Base-by-base conservation (phyloP, 768 basidiomycete species). In the Boletus sp. region DNA sequence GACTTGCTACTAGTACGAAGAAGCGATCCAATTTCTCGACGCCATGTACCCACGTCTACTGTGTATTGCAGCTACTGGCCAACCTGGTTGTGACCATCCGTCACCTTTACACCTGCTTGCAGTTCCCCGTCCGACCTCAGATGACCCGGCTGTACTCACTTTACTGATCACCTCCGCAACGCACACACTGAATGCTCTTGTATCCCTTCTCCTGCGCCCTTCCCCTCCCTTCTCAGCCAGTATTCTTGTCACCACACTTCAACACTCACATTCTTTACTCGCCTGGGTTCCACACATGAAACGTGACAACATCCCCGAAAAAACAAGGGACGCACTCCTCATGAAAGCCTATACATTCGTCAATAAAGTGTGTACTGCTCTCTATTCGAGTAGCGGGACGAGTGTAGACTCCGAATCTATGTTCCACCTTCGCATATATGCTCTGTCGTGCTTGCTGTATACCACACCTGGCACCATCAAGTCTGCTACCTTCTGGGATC, bases 401-500 rank as follows among this genome's bases (percentile, higher is more conserved):
- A 49, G 4, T 40, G 52, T 36, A 33, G 69, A 55, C 40, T 30
- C 32, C 30, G 47, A 50, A 48, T 71, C 29, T 60, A 69, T 73
- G 47, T 77, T 77, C 60, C 64, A 65, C 18, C 73, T 81, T 28
- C 73, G 80, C 45, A 54, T 76, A 68, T 69, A 79, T 67, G 71
- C 71, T 5, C 68, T 87, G 74, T 69, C 81, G 67, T 64, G 72
- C 77, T 58, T 80, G 63, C 55, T 86, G 10, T 73, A 75, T 52
- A 81, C 84, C 6, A 76, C 78, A 66, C 76, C 28, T 75, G 81
- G 32, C 75, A 80, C 37, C 62, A 60, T 79, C 29, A 77, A 81
- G 47, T 71, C 84, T 3, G 73, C 74, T 47, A 79, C 78, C 0
- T 87, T 91, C 67, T 90, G 90, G 90, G 84, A 87, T 47, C 90